Conservation (phyloP, 495 filamentous ascomycete genomes). For the Daldinia vernicosa region DNA sequence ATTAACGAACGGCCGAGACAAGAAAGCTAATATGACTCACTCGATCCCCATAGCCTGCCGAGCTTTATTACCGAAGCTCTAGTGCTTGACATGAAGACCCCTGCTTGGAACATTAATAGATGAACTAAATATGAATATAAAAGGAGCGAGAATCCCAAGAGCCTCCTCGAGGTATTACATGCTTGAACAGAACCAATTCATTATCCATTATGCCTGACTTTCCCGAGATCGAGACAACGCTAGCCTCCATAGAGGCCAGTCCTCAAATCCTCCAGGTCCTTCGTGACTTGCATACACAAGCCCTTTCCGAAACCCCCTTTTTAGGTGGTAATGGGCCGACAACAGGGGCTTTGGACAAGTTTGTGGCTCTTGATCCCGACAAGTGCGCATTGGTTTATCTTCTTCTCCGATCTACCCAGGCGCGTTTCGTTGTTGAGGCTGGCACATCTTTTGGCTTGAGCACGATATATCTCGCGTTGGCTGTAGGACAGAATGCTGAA, state of each 20-base stretch:
- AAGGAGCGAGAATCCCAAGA: background rate
- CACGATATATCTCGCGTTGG: conserved; percentile 68
- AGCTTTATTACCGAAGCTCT: conserved; percentile 5
- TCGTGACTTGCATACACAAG: conserved; percentile 28
- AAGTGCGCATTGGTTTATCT: conserved; percentile 63
- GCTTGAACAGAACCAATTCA: background rate
- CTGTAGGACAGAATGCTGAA: conserved; percentile 53
- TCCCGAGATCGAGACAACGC: conserved; percentile 21
- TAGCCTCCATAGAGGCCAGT: conserved; percentile 28
- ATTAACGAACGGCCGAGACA: conserved; percentile 6
- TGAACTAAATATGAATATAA: background rate
- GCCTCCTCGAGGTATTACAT: background rate
- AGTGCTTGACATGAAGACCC: conserved; percentile 1
- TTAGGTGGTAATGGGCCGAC: conserved; percentile 15
- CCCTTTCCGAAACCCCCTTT: conserved; percentile 27
- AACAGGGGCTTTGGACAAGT: conserved; percentile 43
- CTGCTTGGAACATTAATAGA: background rate
- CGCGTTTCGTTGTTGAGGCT: conserved; percentile 62
- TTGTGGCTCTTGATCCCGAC: conserved; percentile 63
- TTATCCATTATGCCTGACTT: conserved; percentile 18
- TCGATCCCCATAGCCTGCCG: conserved; percentile 1
- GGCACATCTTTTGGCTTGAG: conserved; percentile 68
- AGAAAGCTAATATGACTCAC: conserved; percentile 24
- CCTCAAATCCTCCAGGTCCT: conserved; percentile 29
- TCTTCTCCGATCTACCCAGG: conserved; percentile 51